Evolutionary conservation across 805 yeast genomes (phyloP).

Genomic region (Candida nitratophila): DNA sequence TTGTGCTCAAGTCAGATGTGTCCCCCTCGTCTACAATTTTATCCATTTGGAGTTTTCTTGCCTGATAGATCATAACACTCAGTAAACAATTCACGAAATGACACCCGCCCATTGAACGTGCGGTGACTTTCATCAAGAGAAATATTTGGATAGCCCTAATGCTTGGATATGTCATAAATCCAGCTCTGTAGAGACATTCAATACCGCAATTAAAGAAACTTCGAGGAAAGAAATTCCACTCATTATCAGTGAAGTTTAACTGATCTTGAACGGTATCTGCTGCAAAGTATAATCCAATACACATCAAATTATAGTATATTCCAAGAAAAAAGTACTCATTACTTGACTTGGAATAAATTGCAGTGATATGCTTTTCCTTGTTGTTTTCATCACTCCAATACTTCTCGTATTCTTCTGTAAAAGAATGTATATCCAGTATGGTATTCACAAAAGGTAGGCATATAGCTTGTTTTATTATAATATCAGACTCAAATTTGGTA

Average conservation of each 20-base stretch:
- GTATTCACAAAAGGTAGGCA: conserved; percentile 24
- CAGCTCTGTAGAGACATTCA: conserved; percentile 26
- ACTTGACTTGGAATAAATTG: conserved; percentile 16
- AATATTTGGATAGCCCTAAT: conserved; percentile 20
- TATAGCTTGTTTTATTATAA: conserved; percentile 13
- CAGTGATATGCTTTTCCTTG: conserved; percentile 19
- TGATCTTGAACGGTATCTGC: conserved; percentile 14
- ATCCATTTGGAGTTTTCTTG: conserved; percentile 20
- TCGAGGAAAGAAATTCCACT: conserved; percentile 22
- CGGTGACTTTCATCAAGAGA: conserved; percentile 18
- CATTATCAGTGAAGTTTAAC: conserved; percentile 16
- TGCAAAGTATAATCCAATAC: conserved; percentile 22
- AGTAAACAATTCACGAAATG: conserved; percentile 19
- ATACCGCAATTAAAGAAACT: conserved; percentile 22
- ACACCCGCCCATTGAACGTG: conserved; percentile 23
- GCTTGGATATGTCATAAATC: conserved; percentile 24
- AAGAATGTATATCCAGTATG: conserved; percentile 52
- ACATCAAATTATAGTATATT: conserved; percentile 23
- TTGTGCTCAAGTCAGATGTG: neutral
- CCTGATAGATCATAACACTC: conserved; percentile 9
- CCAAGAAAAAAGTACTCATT: conserved; percentile 22
- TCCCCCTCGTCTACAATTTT: conserved; percentile 1
- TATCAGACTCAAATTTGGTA: conserved; percentile 14
- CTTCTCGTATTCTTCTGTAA: conserved; percentile 56
- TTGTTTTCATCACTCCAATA: conserved; percentile 18